Evolutionary conservation across 805 yeast species (phyloP), one percentile per base, ranked within the genome.

Genomic region (Candida parachauliodes): DNA sequence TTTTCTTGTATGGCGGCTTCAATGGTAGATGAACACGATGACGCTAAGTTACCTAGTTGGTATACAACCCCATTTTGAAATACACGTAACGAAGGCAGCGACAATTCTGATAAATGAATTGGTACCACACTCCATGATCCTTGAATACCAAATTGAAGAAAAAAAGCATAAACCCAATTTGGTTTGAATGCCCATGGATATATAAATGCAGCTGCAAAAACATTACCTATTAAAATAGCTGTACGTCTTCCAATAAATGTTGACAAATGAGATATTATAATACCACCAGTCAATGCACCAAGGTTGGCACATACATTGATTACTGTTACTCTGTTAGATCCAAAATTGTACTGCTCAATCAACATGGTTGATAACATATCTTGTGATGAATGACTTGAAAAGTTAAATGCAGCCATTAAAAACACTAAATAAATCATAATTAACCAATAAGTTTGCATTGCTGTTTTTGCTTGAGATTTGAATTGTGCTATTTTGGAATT

Each of bases 91-190:
- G 47, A 51, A 11, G 65, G 58, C 15, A 60, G 60, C 10, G 84
- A 73, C 34, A 82, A 64, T 56, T 83, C 89, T 21, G 79, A 65
- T 28, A 83, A 61, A 56, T 81, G 79, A 29, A 79, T 72, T 12
- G 88, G 86, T 9, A 77, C 68, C 33, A 82, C 76, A 44, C 88
- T 88, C 83, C 86, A 83, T 5, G 80, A 79, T 23, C 88, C 88
- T 65, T 79, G 81, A 4, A 81, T 83, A 39, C 76, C 74, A 50
- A 75, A 72, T 53, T 80, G 84, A 51, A 81, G 52, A 62, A 79
- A 79, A 59, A 81, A 81, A 10, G 40, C 45, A 18, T 42, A 34
- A 3, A 32, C 40, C 36, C 42, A 35, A 36, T 30, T 30, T 32
- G 45, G 45, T 20, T 19, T 34, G 24, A 74, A 77, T 3, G 79